A percentile compares a stretch with the other conserved stretches of the same genome.
Evolutionary conservation across 1,284 basidiomycete genomes (phyloP).

Genomic region (Phenoliferia sp.): DNA sequence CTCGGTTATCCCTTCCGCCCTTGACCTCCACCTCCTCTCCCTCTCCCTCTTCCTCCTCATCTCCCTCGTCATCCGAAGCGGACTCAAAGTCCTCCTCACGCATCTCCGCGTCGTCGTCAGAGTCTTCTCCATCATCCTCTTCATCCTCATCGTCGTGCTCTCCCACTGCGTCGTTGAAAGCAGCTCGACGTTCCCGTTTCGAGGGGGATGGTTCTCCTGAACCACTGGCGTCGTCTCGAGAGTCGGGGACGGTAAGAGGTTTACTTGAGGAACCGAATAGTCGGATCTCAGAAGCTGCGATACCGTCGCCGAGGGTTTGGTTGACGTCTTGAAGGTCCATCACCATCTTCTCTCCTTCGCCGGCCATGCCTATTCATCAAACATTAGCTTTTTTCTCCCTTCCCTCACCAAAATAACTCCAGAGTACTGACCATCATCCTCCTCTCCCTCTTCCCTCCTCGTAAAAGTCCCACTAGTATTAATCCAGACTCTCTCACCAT

Average conservation of each 20-base stretch:
- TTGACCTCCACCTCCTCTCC: slow-evolving; percentile 14
- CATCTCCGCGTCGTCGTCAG: slow-evolving; percentile 45
- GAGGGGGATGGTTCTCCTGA: slow-evolving; percentile 31
- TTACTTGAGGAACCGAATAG: slow-evolving; percentile 75
- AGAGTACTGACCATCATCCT: slow-evolving; percentile 50
- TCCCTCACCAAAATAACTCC: too few relatives aligned
- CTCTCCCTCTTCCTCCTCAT: background rate
- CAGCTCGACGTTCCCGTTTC: slow-evolving; percentile 37
- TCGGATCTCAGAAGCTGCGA: slow-evolving; percentile 75
- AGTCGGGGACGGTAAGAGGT: slow-evolving; percentile 47
- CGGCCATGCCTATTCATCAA: too few relatives aligned
- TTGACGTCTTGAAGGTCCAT: slow-evolving; percentile 87
- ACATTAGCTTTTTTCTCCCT: background rate
- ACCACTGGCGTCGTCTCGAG: slow-evolving; percentile 35
- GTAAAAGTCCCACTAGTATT: slow-evolving; percentile 95
- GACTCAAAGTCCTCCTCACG: slow-evolving; percentile 41
- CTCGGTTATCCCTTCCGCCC: background rate
- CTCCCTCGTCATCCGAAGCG: slow-evolving; percentile 41
- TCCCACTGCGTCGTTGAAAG: slow-evolving; percentile 48
- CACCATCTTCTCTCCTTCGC: slow-evolving; percentile 97
- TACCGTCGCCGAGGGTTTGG: slow-evolving; percentile 75
- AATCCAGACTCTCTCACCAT: slow-evolving; percentile 98
- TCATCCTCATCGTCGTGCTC: slow-evolving; percentile 45
- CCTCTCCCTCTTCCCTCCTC: slow-evolving; percentile 46
- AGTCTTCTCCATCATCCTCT: slow-evolving; percentile 41